phyloP scores from a whole-genome alignment of 106 monocot species.

The Dendrobium nobile region DNA sequence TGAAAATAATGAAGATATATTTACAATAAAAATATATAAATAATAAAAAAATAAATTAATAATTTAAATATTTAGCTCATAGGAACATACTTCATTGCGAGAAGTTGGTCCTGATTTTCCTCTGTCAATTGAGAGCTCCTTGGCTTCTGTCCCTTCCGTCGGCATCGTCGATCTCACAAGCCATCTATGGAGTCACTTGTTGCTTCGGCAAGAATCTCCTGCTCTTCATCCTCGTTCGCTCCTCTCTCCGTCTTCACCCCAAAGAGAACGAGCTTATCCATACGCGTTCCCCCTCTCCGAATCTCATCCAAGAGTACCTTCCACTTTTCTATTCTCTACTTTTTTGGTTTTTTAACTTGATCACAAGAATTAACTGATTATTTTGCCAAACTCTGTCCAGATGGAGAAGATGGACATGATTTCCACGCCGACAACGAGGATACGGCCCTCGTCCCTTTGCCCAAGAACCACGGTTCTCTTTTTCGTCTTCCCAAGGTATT shows the following conservation, averaged over 20 bases:
- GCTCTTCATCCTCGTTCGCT: slow-evolving; percentile 11
- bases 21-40: too few species aligned
- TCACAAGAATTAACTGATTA: not conserved
- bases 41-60: too few species aligned
- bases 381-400: slow-evolving; percentile 12
- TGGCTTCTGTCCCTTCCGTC: not conserved
- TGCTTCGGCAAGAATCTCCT: slow-evolving; percentile 27
- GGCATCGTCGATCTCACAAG: not conserved
- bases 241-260: slow-evolving; percentile 41
- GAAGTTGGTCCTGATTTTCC: too few species aligned
- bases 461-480: slow-evolving; percentile 29
- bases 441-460: slow-evolving; percentile 24
- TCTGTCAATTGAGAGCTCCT: not conserved
- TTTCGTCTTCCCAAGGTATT: slow-evolving; percentile 57
- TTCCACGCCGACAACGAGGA: slow-evolving; percentile 26
- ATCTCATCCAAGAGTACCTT: slow-evolving; percentile 41
- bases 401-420: slow-evolving; percentile 40
- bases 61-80: too few species aligned
- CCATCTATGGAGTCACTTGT: slow-evolving; percentile 45
- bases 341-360: not conserved
- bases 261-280: slow-evolving; percentile 12
- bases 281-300: slow-evolving; percentile 22
- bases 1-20: too few species aligned
- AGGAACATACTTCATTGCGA: too few species aligned
- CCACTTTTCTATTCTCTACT: not conserved